phyloP scores from a whole-genome alignment of 495 filamentous ascomycete species.

The Annulohypoxylon bovei region DNA sequence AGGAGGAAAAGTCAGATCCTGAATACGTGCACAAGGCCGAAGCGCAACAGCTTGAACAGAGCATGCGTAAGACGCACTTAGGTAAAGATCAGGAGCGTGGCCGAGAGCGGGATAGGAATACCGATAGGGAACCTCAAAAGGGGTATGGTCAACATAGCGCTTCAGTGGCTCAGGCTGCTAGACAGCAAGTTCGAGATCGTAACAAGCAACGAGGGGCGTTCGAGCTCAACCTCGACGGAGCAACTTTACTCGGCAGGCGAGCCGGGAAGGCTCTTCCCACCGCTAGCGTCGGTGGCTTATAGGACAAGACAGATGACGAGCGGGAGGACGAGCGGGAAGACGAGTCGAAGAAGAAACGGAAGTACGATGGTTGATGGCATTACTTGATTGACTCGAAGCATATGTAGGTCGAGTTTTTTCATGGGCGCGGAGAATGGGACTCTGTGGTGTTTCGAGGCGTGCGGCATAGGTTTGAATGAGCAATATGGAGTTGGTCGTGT shows the following conservation, averaged over 20 bases:
- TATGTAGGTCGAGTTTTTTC: constrained; percentile 10
- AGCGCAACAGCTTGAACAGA: constrained; percentile 78
- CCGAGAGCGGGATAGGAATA: constrained; percentile 56
- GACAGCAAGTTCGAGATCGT: constrained; percentile 70
- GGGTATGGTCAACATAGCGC: constrained; percentile 88
- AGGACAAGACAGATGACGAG: constrained; percentile 45
- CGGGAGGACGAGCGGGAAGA: constrained; percentile 44
- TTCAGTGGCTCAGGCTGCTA: constrained; percentile 79
- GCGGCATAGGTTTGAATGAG: constrained; percentile 43
- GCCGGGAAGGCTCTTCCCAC: constrained; percentile 59
- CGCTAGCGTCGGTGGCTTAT: constrained; percentile 51
- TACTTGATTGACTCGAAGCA: constrained; percentile 13
- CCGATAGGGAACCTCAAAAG: constrained; percentile 57
- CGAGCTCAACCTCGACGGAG: constrained; percentile 88
- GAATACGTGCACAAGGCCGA: constrained; percentile 71
- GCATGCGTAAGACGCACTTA: constrained; percentile 83
- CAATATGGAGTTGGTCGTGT: constrained; percentile 41
- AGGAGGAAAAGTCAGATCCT: constrained; percentile 69
- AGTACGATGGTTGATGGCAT: constrained; percentile 24
- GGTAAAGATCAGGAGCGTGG: constrained; percentile 63
- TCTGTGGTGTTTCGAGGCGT: constrained; percentile 30
- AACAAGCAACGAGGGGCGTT: constrained; percentile 76
- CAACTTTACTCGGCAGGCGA: constrained; percentile 85
- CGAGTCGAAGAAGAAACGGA: neutral
- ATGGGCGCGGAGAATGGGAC: constrained; percentile 23